Evolutionary conservation across 306 rosid species (phyloP).

Genomic region (Styphnolobium japonicum): DNA sequence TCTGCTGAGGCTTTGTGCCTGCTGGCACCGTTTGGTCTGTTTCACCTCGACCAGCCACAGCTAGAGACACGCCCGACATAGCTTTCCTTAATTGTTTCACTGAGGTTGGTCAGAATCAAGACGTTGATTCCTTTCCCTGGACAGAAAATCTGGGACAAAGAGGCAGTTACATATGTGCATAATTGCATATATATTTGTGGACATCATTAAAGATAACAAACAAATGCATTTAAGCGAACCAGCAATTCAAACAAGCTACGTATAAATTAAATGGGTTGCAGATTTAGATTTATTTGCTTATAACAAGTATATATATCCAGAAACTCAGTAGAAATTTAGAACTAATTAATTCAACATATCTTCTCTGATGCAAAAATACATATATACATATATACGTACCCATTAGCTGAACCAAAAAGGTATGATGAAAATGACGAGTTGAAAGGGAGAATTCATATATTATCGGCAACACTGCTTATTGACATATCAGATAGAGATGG

Average conservation of each 20-base stretch:
- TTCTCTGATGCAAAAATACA: background rate
- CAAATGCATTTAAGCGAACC: background rate
- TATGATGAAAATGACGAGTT: background rate
- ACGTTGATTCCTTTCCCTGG: background rate
- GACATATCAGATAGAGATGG: background rate
- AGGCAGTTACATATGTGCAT: background rate
- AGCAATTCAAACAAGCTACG: background rate
- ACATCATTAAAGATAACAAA: background rate
- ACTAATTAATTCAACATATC: background rate
- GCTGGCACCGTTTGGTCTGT: background rate
- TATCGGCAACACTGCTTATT: background rate
- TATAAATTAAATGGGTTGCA: background rate
- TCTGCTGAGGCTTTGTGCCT: background rate
- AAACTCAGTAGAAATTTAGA: background rate
- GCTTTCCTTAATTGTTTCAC: background rate
- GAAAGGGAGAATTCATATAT: background rate
- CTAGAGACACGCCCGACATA: conserved; percentile 72
- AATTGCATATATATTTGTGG: background rate
- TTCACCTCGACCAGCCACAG: conserved; percentile 42
- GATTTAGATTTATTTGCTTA: background rate
- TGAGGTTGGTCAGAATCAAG: background rate
- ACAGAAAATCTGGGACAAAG: background rate
- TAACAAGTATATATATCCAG: too few species aligned
- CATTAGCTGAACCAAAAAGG: background rate
- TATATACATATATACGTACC: background rate